phyloP scores from a whole-genome alignment of 495 filamentous ascomycete species.

The Zalerion maritima region DNA sequence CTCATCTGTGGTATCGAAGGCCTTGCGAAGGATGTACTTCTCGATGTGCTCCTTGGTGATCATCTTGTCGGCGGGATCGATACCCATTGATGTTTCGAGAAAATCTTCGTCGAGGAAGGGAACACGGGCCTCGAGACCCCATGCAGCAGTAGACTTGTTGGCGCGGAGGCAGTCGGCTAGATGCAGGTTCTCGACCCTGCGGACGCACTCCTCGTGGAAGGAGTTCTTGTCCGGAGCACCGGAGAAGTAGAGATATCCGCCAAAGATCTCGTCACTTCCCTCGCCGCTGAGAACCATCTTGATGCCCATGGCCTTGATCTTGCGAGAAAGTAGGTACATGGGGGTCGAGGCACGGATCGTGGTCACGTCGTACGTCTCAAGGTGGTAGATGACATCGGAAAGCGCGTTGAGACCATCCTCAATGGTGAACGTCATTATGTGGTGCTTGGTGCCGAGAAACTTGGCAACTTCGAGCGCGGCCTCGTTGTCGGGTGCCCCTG shows the following conservation, averaged over 20 bases:
- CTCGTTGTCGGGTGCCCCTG: conserved; percentile 75
- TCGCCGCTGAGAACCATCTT: conserved; percentile 99
- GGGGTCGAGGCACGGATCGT: conserved; percentile 97
- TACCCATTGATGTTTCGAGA: conserved; percentile 77
- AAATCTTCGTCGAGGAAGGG: conserved; percentile 97
- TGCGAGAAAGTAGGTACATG: conserved; percentile 93
- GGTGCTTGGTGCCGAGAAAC: conserved; percentile 93
- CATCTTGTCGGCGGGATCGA: conserved; percentile 90
- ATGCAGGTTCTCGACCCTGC: conserved; percentile 89
- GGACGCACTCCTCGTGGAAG: conserved; percentile 87
- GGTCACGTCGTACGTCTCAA: conserved; percentile 95
- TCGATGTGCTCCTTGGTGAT: conserved; percentile 83
- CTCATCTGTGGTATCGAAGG: conserved; percentile 84
- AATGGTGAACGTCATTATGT: conserved; percentile 94
- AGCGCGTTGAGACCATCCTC: conserved; percentile 93
- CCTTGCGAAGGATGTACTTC: conserved; percentile 94
- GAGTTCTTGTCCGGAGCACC: conserved; percentile 76
- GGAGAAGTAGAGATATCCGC: conserved; percentile 98
- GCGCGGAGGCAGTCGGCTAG: conserved; percentile 88
- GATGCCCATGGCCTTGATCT: conserved; percentile 97
- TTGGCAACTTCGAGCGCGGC: conserved; percentile 82
- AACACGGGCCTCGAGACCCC: conserved; percentile 95
- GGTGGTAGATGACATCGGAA: conserved; percentile 91
- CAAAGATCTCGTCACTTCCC: conserved; percentile 94
- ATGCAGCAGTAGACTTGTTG: conserved; percentile 98